phyloP scores from a whole-genome alignment of 257 asterid genomes.

The Jaltomata sinuosa region DNA sequence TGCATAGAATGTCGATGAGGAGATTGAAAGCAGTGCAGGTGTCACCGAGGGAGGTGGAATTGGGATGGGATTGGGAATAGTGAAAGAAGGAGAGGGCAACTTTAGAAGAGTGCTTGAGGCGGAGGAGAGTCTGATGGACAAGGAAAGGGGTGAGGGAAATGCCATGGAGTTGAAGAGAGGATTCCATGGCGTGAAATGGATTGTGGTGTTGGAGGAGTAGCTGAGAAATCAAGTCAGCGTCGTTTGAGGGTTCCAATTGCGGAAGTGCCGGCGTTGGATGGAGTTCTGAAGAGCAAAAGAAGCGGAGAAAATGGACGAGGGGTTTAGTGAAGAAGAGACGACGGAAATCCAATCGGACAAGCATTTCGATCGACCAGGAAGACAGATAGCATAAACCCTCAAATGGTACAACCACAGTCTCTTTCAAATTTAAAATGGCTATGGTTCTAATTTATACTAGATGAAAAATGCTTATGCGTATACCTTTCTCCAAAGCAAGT shows the following conservation, averaged over 20 bases:
- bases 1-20: slow-evolving; percentile 54
- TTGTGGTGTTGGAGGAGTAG: slow-evolving; percentile 71
- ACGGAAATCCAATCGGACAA: neutral
- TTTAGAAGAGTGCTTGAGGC: slow-evolving; percentile 59
- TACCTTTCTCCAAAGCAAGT: too few species aligned
- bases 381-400: neutral
- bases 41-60: slow-evolving; percentile 23
- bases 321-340: neutral
- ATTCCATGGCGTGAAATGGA: slow-evolving; percentile 86
- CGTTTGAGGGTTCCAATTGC: slow-evolving; percentile 39
- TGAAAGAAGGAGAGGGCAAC: slow-evolving; percentile 79
- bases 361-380: neutral
- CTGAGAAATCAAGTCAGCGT: slow-evolving; percentile 62
- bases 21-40: slow-evolving; percentile 54
- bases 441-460: too few species aligned
- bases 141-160: slow-evolving; percentile 43
- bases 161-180: slow-evolving; percentile 72
- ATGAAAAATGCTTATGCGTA: too few species aligned
- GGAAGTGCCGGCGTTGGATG: slow-evolving; percentile 34
- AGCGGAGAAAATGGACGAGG: neutral
- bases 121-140: slow-evolving; percentile 79
- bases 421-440: too few species aligned
- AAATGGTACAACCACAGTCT: neutral
- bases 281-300: neutral
- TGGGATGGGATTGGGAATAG: slow-evolving; percentile 27